Conservation (phyloP, 129 eudicot genomes). For the Arctium minus region DNA sequence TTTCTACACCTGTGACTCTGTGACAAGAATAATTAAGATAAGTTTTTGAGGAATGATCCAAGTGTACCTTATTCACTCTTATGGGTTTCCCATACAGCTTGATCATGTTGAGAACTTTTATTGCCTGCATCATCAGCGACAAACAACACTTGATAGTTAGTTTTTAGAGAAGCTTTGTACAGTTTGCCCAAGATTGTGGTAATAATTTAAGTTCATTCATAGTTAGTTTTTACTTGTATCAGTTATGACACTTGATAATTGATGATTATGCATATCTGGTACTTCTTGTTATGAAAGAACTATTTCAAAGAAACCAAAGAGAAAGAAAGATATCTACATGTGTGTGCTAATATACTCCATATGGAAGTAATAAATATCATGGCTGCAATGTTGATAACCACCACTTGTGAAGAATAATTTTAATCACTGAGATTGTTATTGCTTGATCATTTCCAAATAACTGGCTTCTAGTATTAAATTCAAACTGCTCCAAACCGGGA, state of each 20-base stretch:
- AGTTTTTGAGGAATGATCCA: background rate
- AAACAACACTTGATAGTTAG: background rate
- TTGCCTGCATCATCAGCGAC: constrained; percentile 59
- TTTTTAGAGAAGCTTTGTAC: background rate
- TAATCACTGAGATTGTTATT: background rate
- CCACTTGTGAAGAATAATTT: background rate
- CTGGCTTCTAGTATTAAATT: background rate
- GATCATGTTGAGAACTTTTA: constrained; percentile 94
- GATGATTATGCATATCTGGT: background rate
- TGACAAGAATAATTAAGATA: background rate
- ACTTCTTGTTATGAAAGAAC: background rate
- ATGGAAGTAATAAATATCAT: background rate
- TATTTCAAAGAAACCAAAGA: background rate
- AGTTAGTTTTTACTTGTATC: background rate
- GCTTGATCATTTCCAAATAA: background rate
- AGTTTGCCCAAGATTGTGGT: background rate
- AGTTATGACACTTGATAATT: background rate
- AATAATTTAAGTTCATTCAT: background rate
- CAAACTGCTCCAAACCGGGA: background rate
- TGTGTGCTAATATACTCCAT: background rate
- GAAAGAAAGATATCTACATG: background rate
- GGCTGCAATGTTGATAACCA: background rate
- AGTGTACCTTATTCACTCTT: constrained; percentile 81
- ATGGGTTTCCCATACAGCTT: constrained; percentile 90
- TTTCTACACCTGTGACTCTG: background rate